Evolutionary conservation across 352 stramenopile species (phyloP), one percentile per base, ranked within the genome.

Genomic region (Phytophthora aleatoria): DNA sequence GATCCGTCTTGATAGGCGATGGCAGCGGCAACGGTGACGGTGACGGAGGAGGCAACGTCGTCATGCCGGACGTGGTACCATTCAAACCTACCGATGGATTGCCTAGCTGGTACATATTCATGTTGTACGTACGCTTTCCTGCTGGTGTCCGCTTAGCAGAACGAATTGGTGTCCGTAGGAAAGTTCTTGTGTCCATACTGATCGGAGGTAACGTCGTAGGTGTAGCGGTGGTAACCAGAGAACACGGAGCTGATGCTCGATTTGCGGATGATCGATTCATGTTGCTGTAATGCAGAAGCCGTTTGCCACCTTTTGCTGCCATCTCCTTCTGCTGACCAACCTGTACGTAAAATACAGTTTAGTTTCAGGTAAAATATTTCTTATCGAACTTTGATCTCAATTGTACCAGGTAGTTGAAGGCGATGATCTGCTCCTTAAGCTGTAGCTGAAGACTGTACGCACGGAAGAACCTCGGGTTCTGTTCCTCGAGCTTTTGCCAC

Each of bases 401-500:
- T 47, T 49, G 43, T 78, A 97, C 90, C 30, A 97, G 71, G 61
- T 96, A 97, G 73, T 97, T 97, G 67, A 97, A 97, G 8, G 89
- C 81, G 13, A 93, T 61, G 57, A 97, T 94, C 63, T 97, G 91
- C 49, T 97, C 91, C 65, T 94, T 93, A 7, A 97, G 77, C 61
- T 91, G 81, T 12, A 97, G 72, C 36, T 94, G 85, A 16, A 95
- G 55, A 36, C 72, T 77, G 63, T 97, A 97, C 1, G 87, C 86
- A 10, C 83, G 74, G 55, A 97, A 97, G 57, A 97, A 97, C 5
- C 79, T 81, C 12, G 87, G 82, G 39, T 97, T 97, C 62, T 97
- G 90, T 52, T 97, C 87, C 58, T 97, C 85, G 6, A 97, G 81
- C 57, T 97, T 97, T 49, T 96, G 86, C 90, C 89, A 97, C 41